Evolutionary conservation across 768 basidiomycete genomes (phyloP), one percentile per base, ranked within the genome.

Genomic region (Boletus rex-veris): DNA sequence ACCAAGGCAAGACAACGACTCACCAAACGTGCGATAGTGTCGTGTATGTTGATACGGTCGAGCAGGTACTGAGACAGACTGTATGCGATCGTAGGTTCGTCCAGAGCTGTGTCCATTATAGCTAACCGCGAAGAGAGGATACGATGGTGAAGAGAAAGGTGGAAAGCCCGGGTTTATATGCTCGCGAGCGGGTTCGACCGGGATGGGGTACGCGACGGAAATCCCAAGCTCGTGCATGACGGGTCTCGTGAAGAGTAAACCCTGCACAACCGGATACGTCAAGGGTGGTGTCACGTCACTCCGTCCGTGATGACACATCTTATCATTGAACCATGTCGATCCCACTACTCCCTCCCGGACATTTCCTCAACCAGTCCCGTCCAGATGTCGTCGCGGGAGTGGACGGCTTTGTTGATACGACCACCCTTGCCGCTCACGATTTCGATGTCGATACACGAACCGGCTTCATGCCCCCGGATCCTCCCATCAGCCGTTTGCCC

Each of bases 391-490:
- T 69, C 3, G 67, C 64, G 38, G 45, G 47, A 12, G 43, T 33
- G 7, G 63, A 62, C 15, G 65, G 67, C 3, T 57, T 58, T 18
- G 63, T 74, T 41, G 82, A 83, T 56, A 80, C 79, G 14, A 77
- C 80, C 19, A 86, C 88, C 12, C 80, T 89, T 54, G 86, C 88
- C 10, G 85, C 87, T 3, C 87, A 89, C 59, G 89, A 90, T 75
- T 98, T 92, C 75, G 93, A 98, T 67, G 90, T 98, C 55, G 92
- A 95, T 67, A 85, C 87, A 10, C 77, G 84, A 15, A 92, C 92
- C 0, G 95, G 96, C 0, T 98, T 98, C 70, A 86, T 98, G 83
- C 90, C 95, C 3, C 86, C 89, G 0, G 75, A 82, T 14, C 80
- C 84, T 0, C 93, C 93, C 2, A 67, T 86, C 0, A 60, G 72